These are phyloP conservation scores for Colletotrichum euphorbiae DNA, from an alignment of 2,329 filamentous ascomycete genomes.

Conservation along the genomic window DNA sequence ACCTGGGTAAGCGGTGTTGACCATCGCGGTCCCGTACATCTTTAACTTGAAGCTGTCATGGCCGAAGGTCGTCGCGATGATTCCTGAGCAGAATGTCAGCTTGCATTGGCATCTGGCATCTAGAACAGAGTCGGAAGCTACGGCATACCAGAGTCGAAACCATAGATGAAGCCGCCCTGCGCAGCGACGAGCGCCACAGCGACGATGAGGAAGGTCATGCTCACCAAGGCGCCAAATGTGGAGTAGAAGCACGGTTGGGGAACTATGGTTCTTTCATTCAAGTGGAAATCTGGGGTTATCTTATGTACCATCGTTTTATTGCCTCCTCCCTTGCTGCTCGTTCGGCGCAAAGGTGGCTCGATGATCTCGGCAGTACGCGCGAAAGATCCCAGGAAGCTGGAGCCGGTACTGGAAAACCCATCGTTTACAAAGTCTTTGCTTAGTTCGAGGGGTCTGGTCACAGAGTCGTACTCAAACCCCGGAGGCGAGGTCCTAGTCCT, in stretches of 20 bases:
- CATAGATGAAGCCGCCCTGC: slow-evolving; percentile 43
- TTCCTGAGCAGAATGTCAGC: slow-evolving; percentile 42
- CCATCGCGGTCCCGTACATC: slow-evolving; percentile 46
- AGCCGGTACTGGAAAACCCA: background rate
- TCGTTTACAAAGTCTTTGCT: background rate
- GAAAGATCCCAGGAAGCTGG: background rate
- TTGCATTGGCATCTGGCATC: too few relatives aligned
- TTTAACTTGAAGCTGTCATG: slow-evolving; percentile 48
- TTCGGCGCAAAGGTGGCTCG: slow-evolving; percentile 6
- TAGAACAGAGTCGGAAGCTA: background rate
- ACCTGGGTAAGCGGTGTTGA: slow-evolving; percentile 44
- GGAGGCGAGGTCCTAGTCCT: background rate
- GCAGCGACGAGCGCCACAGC: slow-evolving; percentile 42
- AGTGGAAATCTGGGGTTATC: slow-evolving; percentile 14
- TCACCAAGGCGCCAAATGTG: background rate
- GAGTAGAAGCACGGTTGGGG: background rate
- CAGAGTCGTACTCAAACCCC: background rate
- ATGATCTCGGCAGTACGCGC: background rate
- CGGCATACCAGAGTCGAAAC: slow-evolving; percentile 30
- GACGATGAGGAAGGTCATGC: slow-evolving; percentile 39
- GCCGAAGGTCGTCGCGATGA: slow-evolving; percentile 49
- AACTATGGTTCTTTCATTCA: background rate
- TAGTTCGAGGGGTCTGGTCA: too few relatives aligned
- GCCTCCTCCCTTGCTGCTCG: background rate
- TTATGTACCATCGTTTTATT: background rate